These are phyloP conservation scores for Tulasnella sp. DNA, from an alignment of 768 basidiomycete genomes.

Conservation along the genomic window DNA sequence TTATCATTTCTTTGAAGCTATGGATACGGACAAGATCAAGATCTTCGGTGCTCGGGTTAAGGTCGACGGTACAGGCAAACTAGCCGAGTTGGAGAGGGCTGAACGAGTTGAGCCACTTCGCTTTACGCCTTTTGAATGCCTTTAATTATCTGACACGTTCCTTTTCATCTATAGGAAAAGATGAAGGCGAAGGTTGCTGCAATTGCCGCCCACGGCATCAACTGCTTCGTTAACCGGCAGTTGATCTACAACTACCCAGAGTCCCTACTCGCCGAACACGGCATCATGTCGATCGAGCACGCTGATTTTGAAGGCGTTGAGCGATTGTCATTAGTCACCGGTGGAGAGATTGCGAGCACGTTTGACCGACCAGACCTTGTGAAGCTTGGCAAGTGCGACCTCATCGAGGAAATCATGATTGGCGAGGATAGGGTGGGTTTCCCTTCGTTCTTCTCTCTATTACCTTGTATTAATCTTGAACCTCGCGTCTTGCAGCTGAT, in stretches of 20 bases:
- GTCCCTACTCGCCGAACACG: slow-evolving; percentile 87
- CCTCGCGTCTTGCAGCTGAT: slow-evolving; percentile 60
- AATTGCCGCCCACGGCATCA: slow-evolving; percentile 92
- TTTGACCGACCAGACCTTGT: slow-evolving; percentile 91
- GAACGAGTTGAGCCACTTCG: slow-evolving; percentile 55
- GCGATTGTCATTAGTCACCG: slow-evolving; percentile 89
- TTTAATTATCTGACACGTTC: neutral
- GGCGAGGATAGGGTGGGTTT: slow-evolving; percentile 89
- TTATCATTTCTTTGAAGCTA: slow-evolving; percentile 52
- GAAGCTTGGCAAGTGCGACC: slow-evolving; percentile 86
- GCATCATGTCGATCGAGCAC: slow-evolving; percentile 95
- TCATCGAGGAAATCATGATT: slow-evolving; percentile 99
- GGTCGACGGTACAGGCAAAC: slow-evolving; percentile 93
- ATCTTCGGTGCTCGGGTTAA: slow-evolving; percentile 95
- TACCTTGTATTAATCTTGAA: neutral
- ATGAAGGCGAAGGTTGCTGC: slow-evolving; percentile 98
- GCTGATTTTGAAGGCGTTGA: slow-evolving; percentile 99
- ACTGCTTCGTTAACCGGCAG: slow-evolving; percentile 96
- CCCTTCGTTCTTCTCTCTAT: neutral
- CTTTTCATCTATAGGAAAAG: slow-evolving; percentile 70
- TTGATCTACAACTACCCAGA: slow-evolving; percentile 99
- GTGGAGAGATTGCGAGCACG: slow-evolving; percentile 94
- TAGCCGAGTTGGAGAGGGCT: slow-evolving; percentile 96
- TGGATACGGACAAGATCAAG: slow-evolving; percentile 99
- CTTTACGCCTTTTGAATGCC: neutral